phyloP scores from a whole-genome alignment of 2,329 filamentous ascomycete species.

The Fusarium tanahbumbuense region DNA sequence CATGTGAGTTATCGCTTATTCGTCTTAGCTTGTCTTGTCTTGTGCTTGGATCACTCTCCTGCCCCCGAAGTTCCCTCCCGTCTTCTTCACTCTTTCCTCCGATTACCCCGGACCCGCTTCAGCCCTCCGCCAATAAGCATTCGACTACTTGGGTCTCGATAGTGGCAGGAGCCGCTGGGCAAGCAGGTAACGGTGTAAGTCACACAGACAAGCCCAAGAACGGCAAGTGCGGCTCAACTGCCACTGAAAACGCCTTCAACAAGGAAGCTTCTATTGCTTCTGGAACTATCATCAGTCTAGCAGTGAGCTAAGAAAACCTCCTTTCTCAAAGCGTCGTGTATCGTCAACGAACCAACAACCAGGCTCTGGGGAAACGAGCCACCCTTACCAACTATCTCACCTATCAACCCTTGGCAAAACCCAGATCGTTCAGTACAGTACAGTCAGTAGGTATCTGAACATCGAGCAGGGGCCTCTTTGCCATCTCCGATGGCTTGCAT shows the following conservation, averaged over 20 bases:
- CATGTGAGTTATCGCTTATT: not conserved
- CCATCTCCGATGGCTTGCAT: conserved; percentile 28
- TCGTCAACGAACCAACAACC: conserved; percentile 15
- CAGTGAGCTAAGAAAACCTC: not conserved
- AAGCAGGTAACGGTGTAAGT: not conserved
- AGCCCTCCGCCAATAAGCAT: conserved; percentile 2
- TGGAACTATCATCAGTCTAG: conserved; percentile 3
- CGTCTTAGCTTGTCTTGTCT: not conserved
- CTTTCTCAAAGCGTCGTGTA: not conserved
- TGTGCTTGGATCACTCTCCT: not conserved
- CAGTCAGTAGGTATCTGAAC: not conserved
- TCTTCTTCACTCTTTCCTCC: not conserved
- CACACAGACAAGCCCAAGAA: not conserved
- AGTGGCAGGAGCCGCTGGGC: not conserved
- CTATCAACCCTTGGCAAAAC: not conserved
- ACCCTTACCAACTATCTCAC: not conserved
- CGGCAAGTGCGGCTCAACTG: conserved; percentile 20
- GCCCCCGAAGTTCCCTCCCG: not conserved
- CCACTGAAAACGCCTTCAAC: not conserved
- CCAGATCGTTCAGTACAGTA: not conserved
- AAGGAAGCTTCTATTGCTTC: conserved; percentile 11
- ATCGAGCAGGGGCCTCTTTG: not conserved
- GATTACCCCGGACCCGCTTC: not conserved
- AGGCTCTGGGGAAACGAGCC: conserved; percentile 10
- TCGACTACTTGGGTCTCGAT: not conserved